Evolutionary conservation across 805 yeast genomes (phyloP), one percentile per base, ranked within the genome.

Genomic region (Nakazawaea peltata): DNA sequence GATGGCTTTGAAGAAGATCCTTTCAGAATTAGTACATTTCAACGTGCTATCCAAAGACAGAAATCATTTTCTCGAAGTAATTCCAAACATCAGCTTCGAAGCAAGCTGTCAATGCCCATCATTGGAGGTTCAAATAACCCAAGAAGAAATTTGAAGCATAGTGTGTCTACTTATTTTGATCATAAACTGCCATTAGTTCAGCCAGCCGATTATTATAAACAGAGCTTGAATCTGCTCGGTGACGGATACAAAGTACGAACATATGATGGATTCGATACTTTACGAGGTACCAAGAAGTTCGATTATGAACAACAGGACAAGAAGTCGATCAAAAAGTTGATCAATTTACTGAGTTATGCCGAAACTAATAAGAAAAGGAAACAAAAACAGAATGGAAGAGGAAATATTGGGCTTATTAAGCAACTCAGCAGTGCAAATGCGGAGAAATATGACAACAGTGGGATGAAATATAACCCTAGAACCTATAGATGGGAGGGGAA

Each of bases 401-500:
- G 19, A n/a, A 40, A 40, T 22, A 15, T 36, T 4, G 38, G 39
- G 10, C 28, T 40, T 9, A 40, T 40, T 24, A 34, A 37, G 24
- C 41, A 36, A 21, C 14, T 40, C 9, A 39, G 22, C 25, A 24
- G 14, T 15, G 34, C 36, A 6, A 25, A 29, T 17, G 16, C 37
- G 8, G 41, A 33, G 10, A 24, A 33, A n/a, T 26, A 26, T 13
- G 13, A 26, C 13, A 56, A 42, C 12, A 61, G 63, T 4, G 59
- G 59, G 26, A 75, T 79, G 77, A 61, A 58, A 31, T 79, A 63
- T 46, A 76, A 79, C 43, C 67, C 77, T 1, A 53, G 53, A 12
- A 58, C 64, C 32, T 61, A 61, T 44, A 57, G 59, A 30, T 79
- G 85, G 86, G 78, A 72, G 45, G 84, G 84, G 4, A 77, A 78